Conservation (phyloP, 176 grass and related monocot species). For the Lolium multiflorum region DNA sequence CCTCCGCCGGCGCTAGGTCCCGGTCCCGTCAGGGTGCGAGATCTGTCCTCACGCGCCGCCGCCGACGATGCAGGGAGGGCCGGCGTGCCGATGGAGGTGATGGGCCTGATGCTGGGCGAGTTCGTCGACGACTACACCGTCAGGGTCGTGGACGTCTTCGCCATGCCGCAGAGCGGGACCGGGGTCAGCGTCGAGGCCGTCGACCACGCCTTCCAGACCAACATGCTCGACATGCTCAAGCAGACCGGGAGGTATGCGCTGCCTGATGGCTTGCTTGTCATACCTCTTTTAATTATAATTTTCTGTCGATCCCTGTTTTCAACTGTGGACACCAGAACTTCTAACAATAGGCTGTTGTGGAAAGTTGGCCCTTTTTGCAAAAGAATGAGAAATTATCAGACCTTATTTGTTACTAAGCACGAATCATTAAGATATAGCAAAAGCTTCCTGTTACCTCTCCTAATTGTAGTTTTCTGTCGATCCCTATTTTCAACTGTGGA, state of each 20-base stretch:
- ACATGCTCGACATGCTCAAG: slow-evolving; percentile 99
- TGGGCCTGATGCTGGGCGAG: slow-evolving; percentile 97
- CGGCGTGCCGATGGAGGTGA: slow-evolving; percentile 98
- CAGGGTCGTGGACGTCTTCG: slow-evolving; percentile 93
- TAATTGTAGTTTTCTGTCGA: neutral
- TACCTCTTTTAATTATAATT: neutral
- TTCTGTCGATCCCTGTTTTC: neutral
- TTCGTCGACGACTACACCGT: slow-evolving; percentile 99
- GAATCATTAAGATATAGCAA: neutral
- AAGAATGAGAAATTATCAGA: neutral
- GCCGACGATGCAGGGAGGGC: slow-evolving; percentile 61
- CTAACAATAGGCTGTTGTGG: neutral
- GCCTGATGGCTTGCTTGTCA: neutral
- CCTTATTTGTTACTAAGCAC: neutral
- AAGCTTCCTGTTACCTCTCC: neutral
- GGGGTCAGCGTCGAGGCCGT: slow-evolving; percentile 94
- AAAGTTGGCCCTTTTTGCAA: neutral
- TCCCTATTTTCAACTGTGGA: neutral
- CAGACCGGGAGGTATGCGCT: slow-evolving; percentile 79
- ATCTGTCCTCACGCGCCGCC: too few species aligned
- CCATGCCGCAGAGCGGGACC: slow-evolving; percentile 98
- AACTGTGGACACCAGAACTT: neutral
- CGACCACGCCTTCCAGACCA: slow-evolving; percentile 97
- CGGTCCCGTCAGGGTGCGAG: too few species aligned
- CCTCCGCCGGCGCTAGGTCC: too few species aligned